Evolutionary conservation across 371 early-diverging fungal species (phyloP).

Genomic region (Rhizopus sp.): DNA sequence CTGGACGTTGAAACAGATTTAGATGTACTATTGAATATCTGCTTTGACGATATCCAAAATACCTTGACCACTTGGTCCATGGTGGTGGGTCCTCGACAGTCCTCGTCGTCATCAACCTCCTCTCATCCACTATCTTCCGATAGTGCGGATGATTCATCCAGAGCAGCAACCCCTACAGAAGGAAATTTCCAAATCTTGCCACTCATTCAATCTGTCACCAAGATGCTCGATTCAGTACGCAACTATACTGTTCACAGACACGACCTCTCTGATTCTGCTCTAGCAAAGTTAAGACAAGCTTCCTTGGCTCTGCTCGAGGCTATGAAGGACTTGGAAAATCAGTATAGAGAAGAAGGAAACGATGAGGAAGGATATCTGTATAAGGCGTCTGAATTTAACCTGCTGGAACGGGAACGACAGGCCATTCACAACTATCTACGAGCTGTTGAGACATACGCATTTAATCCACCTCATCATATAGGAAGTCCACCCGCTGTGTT

Average conservation of each 20-base stretch:
- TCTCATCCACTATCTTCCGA: slow-evolving; percentile 3
- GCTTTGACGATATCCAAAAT: slow-evolving; percentile 40
- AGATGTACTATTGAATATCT: slow-evolving; percentile 36
- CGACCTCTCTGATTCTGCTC: slow-evolving; percentile 34
- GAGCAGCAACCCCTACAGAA: slow-evolving; percentile 1
- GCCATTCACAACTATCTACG: slow-evolving; percentile 38
- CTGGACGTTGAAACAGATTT: slow-evolving; percentile 48
- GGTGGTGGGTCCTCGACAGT: slow-evolving; percentile 27
- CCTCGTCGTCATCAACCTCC: slow-evolving; percentile 16
- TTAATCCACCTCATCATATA: slow-evolving; percentile 51
- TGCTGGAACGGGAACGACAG: slow-evolving; percentile 33
- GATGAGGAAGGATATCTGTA: slow-evolving; percentile 34
- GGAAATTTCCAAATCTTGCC: slow-evolving; percentile 38
- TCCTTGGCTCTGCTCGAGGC: slow-evolving; percentile 33
- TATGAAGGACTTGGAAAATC: slow-evolving; percentile 41
- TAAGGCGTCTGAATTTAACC: slow-evolving; percentile 32
- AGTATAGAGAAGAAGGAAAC: slow-evolving; percentile 31
- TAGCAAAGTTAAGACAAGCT: slow-evolving; percentile 36
- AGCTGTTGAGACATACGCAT: slow-evolving; percentile 34
- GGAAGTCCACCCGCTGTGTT: slow-evolving; percentile 41
- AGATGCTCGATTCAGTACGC: slow-evolving; percentile 41
- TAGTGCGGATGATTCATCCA: slow-evolving; percentile 1
- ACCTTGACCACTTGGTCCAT: slow-evolving; percentile 42
- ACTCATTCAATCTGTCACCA: slow-evolving; percentile 41
- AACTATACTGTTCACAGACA: slow-evolving; percentile 48